phyloP scores from a whole-genome alignment of 192 early-diverging fungal species.

The Phycomyces blakesleeanus region DNA sequence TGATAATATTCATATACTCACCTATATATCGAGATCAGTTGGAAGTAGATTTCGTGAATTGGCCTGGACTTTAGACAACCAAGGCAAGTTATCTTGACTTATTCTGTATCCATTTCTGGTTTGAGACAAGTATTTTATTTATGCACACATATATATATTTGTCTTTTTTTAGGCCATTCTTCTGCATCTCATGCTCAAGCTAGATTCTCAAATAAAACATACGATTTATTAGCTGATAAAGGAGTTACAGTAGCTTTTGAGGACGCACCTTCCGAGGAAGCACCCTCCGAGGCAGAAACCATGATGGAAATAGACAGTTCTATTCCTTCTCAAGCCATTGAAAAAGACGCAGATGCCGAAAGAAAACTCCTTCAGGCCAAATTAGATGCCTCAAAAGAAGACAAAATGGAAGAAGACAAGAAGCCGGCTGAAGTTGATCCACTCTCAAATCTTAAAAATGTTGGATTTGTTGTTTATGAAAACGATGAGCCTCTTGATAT shows the following conservation, averaged over 20 bases:
- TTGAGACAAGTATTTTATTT: not conserved
- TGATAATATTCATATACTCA: slow-evolving; percentile 16
- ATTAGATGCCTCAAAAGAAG: not conserved
- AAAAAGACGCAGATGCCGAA: slow-evolving; percentile 33
- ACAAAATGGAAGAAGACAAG: slow-evolving; percentile 17
- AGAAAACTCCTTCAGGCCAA: slow-evolving; percentile 20
- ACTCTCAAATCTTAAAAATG: slow-evolving; percentile 21
- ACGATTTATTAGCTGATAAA: not conserved
- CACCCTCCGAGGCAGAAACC: slow-evolving; percentile 27
- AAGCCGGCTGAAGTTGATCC: slow-evolving; percentile 19
- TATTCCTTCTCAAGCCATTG: slow-evolving; percentile 26
- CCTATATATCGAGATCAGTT: not conserved
- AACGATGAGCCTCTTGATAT: slow-evolving; percentile 38
- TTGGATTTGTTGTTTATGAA: slow-evolving; percentile 28
- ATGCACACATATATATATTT: not conserved
- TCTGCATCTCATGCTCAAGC: not conserved
- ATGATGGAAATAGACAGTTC: slow-evolving; percentile 20
- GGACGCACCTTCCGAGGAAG: slow-evolving; percentile 1
- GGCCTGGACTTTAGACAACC: not conserved
- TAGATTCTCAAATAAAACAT: not conserved
- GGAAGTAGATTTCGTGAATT: not conserved
- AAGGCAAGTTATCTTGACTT: not conserved
- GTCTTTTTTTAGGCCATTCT: not conserved
- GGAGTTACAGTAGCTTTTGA: too few relatives aligned
- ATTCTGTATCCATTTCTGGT: not conserved